phyloP scores from a whole-genome alignment of 1,139 yeast species.

The Candida sp. region DNA sequence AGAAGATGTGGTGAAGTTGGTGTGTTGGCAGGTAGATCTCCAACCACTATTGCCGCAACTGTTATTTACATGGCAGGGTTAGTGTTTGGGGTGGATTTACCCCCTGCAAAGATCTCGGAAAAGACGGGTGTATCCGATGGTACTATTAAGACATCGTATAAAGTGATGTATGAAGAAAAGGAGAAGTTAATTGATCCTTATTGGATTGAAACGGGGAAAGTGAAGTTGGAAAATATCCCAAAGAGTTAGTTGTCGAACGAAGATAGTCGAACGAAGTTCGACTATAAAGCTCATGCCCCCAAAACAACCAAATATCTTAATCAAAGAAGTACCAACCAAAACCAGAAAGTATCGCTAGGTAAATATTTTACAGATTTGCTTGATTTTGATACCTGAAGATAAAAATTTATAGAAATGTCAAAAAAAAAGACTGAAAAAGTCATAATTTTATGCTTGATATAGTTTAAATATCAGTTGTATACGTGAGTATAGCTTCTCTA shows the following conservation, averaged over 20 bases:
- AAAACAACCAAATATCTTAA: too few relatives aligned
- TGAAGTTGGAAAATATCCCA: slow-evolving; percentile 60
- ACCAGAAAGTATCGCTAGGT: too few relatives aligned
- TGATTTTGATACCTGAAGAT: too few relatives aligned
- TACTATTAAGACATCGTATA: slow-evolving; percentile 90
- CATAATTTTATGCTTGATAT: too few relatives aligned
- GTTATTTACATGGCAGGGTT: slow-evolving; percentile 92
- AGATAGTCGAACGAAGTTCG: too few relatives aligned
- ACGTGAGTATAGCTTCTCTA: too few relatives aligned
- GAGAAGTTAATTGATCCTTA: slow-evolving; percentile 76
- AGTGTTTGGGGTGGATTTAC: slow-evolving; percentile 65
- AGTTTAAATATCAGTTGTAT: too few relatives aligned
- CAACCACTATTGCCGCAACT: slow-evolving; percentile 97
- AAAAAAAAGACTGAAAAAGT: too few relatives aligned
- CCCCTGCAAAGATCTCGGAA: slow-evolving; percentile 83
- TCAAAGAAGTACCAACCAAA: too few relatives aligned
- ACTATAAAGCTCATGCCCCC: too few relatives aligned
- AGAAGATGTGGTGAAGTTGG: slow-evolving; percentile 88
- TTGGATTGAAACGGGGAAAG: slow-evolving; percentile 74
- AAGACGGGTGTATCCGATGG: slow-evolving; percentile 99
- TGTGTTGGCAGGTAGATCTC: slow-evolving; percentile 94
- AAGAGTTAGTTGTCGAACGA: slow-evolving; percentile 27
- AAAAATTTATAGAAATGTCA: too few relatives aligned
- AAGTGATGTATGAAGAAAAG: slow-evolving; percentile 71
- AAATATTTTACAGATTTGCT: too few relatives aligned